phyloP scores from a whole-genome alignment of 2,329 filamentous ascomycete genomes.

The Stemphylium beticola region DNA sequence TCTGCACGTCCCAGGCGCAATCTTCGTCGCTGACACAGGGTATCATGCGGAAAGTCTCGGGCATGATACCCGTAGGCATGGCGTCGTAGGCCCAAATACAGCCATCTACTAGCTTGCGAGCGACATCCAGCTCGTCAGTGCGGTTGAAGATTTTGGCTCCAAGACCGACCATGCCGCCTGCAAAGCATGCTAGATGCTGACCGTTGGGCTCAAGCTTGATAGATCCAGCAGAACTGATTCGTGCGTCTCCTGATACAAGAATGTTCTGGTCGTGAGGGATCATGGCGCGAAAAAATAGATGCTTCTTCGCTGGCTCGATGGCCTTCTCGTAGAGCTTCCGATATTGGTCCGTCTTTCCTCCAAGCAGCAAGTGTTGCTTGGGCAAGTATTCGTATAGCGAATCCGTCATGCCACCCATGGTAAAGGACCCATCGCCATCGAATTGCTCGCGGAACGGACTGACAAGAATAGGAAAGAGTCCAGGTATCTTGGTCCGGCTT shows the following conservation, averaged over 20 bases:
- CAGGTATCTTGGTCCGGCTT: slow-evolving; percentile 45
- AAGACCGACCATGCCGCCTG: slow-evolving; percentile 62
- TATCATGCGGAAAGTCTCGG: slow-evolving; percentile 55
- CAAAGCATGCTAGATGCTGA: slow-evolving; percentile 62
- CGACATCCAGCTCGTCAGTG: slow-evolving; percentile 57
- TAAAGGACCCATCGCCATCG: slow-evolving; percentile 49
- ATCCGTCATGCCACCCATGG: slow-evolving; percentile 63
- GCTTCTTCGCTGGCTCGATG: slow-evolving; percentile 70
- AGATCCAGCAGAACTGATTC: slow-evolving; percentile 52
- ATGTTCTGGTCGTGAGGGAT: slow-evolving; percentile 69
- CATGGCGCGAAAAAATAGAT: slow-evolving; percentile 81
- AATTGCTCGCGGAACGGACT: slow-evolving; percentile 42
- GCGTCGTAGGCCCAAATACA: slow-evolving; percentile 63
- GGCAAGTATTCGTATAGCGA: slow-evolving; percentile 65
- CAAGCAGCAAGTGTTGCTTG: slow-evolving; percentile 75
- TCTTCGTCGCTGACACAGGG: slow-evolving; percentile 51
- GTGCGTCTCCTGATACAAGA: slow-evolving; percentile 70
- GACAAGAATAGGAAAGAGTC: slow-evolving; percentile 46
- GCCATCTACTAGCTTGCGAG: slow-evolving; percentile 59
- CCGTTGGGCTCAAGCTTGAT: slow-evolving; percentile 51
- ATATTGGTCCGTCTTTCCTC: slow-evolving; percentile 76
- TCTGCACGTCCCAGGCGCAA: slow-evolving; percentile 53
- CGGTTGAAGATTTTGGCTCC: slow-evolving; percentile 60
- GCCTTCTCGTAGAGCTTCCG: slow-evolving; percentile 72
- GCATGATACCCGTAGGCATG: slow-evolving; percentile 61